Evolutionary conservation across 306 rosid genomes (phyloP).

Genomic region (Dicorynia guianensis): DNA sequence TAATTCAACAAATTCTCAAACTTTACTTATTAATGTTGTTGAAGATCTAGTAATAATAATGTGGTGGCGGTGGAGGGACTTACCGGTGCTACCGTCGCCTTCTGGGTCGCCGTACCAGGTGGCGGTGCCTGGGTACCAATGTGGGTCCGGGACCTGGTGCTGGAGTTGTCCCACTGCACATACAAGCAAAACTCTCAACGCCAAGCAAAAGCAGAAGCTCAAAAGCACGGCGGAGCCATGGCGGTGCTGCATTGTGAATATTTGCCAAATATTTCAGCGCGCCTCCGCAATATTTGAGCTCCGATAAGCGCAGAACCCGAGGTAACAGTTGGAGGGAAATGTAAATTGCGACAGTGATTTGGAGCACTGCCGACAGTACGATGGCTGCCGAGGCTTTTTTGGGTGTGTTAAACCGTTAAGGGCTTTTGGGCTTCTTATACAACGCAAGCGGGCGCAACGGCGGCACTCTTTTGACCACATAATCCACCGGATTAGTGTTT

Average conservation of each 20-base stretch:
- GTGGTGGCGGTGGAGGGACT: not conserved
- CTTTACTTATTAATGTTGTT: no score
- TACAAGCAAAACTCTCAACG: constrained; percentile 25
- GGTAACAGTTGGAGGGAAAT: not conserved
- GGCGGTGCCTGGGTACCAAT: constrained; percentile 85
- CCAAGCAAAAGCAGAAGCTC: constrained; percentile 21
- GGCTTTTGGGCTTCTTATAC: constrained; percentile 46
- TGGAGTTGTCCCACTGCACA: constrained; percentile 47
- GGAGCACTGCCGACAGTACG: constrained; percentile 60
- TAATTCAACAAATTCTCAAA: not conserved
- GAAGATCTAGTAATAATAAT: constrained; percentile 2
- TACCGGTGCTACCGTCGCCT: constrained; percentile 96
- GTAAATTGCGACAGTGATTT: constrained; percentile 1
- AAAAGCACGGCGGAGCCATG: constrained; percentile 31
- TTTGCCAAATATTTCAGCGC: not conserved
- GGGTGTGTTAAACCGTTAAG: constrained; percentile 47
- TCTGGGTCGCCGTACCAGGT: constrained; percentile 97
- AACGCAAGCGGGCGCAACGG: not conserved
- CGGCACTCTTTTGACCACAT: constrained; percentile 2
- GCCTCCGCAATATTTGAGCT: constrained; percentile 27
- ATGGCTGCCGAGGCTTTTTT: constrained; percentile 44
- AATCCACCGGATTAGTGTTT: constrained; percentile 13
- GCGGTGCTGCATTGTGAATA: constrained; percentile 63
- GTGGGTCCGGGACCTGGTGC: constrained; percentile 56
- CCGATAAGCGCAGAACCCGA: not conserved